Base-by-base conservation (phyloP, 2,329 filamentous ascomycete species). In the Aspergillus sp. region DNA sequence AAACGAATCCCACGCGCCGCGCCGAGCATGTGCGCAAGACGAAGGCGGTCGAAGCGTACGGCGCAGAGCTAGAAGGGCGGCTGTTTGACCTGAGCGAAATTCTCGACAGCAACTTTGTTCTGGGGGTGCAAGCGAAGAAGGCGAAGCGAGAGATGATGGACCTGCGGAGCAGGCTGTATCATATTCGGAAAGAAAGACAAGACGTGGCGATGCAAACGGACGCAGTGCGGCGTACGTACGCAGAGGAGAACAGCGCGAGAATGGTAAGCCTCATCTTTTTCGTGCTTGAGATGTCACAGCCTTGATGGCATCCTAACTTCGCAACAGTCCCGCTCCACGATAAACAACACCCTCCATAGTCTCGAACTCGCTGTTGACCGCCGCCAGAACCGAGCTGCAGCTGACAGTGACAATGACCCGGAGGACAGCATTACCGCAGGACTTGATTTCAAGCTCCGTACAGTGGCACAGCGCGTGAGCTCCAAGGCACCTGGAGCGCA, bases 51-150 rank as follows among this genome's bases (percentile, higher is more conserved):
- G 55, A 69, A 24, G 58, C 60, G 4, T 74, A 68, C 45, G 61
- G 63, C 10, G 52, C 60, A 6, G 65, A 68, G 30, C 51, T 74
- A 12, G 63, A 66, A 12, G 63, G 66, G 16, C 62, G 66, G 14
- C 50, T 74, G 2, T 61, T 72, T 28, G 64, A 68, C 26, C 51
- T 74, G 16, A 71, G 68, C 37, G 67, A 69, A 41, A 62, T 69
- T 14, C 60, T 72, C 3, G 67, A 73, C 37, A 64, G 67, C 33
- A 64, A 70, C 28, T 66, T 62, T 35, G 52, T 60, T 2, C 58
- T 71, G 15, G 60, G 62, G 15, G 55, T 61, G 30, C 63, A 67
- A 35, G 44, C 68, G 28, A 66, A 62, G 35, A 57, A 48, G 41
- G 61, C 59, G 40, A 66, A 60, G 49, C 63, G 54, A 40, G 64